A percentile compares a stretch with the other conserved stretches of the same genome.
Evolutionary conservation across 805 yeast genomes (phyloP).

Genomic region (Lachancea lanzarotensis): DNA sequence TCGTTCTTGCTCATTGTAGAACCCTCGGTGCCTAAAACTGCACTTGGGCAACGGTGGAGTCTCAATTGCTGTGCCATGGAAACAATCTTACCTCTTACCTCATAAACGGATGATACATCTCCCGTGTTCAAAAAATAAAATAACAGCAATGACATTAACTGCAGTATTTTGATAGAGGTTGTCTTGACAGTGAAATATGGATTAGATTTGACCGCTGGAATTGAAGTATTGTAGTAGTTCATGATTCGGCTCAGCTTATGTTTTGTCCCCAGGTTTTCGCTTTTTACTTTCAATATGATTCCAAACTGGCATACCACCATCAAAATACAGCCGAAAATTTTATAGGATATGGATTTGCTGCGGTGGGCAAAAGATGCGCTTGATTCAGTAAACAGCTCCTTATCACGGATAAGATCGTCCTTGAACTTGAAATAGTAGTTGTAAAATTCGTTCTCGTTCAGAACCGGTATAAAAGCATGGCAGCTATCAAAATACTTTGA

Average conservation of each 20-base stretch:
- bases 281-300: conserved; percentile 21
- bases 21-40: conserved; percentile 63
- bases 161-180: conserved; percentile 63
- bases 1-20: conserved; percentile 58
- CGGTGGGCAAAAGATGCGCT: conserved; percentile 13
- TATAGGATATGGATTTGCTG: conserved; percentile 21
- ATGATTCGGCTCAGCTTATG: conserved; percentile 20
- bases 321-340: conserved; percentile 26
- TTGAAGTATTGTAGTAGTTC: conserved; percentile 47
- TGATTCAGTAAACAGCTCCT: conserved; percentile 11
- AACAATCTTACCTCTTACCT: conserved; percentile 64
- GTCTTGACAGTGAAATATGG: conserved; percentile 50
- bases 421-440: conserved; percentile 40
- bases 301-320: conserved; percentile 30
- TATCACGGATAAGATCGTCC: conserved; percentile 1
- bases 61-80: conserved; percentile 84
- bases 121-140: conserved; percentile 69
- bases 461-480: conserved; percentile 62
- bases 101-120: conserved; percentile 66
- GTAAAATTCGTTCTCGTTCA: conserved; percentile 65
- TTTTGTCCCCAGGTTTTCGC: conserved; percentile 9
- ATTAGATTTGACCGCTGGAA: conserved; percentile 56
- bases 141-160: conserved; percentile 59
- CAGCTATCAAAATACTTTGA: conserved; percentile 70
- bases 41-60: conserved; percentile 80